phyloP scores from a whole-genome alignment of 306 rosid species.

The Dryas octopetala region DNA sequence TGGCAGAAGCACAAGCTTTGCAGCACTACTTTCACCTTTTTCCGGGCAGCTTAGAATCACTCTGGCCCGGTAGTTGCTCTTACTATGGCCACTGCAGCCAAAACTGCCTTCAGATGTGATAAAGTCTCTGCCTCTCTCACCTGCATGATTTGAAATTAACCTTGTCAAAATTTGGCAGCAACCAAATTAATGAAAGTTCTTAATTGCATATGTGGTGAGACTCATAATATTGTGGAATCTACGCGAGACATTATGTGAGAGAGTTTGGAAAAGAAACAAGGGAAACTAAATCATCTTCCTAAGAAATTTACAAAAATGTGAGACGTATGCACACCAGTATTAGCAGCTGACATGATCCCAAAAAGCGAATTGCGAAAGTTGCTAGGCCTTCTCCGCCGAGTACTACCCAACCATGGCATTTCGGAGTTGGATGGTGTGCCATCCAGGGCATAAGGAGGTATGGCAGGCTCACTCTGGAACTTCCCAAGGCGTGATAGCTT shows the following conservation, averaged over 20 bases:
- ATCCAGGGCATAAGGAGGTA: slow-evolving; percentile 22
- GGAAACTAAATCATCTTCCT: not conserved
- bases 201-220: not conserved
- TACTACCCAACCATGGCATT: slow-evolving; percentile 9
- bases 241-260: not conserved
- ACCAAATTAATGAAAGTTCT: not conserved
- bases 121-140: slow-evolving; percentile 15
- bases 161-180: not conserved
- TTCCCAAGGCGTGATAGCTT: slow-evolving; percentile 5
- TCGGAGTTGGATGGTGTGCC: slow-evolving; percentile 12
- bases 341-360: slow-evolving; percentile 56
- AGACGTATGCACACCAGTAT: slow-evolving; percentile 34
- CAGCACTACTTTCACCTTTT: slow-evolving; percentile 35
- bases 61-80: slow-evolving; percentile 34
- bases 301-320: not conserved
- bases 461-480: slow-evolving; percentile 42
- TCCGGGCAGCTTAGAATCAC: slow-evolving; percentile 56
- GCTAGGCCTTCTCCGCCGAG: slow-evolving; percentile 33
- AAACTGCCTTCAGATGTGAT: slow-evolving; percentile 3
- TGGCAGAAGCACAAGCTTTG: slow-evolving; percentile 59
- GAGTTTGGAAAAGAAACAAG: not conserved
- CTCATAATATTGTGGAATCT: not conserved
- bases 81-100: not conserved
- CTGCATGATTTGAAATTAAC: slow-evolving; percentile 30
- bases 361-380: slow-evolving; percentile 55